Evolutionary conservation across 352 stramenopile genomes (phyloP), one percentile per base, ranked within the genome.

Genomic region (Phytophthora pistaciae): DNA sequence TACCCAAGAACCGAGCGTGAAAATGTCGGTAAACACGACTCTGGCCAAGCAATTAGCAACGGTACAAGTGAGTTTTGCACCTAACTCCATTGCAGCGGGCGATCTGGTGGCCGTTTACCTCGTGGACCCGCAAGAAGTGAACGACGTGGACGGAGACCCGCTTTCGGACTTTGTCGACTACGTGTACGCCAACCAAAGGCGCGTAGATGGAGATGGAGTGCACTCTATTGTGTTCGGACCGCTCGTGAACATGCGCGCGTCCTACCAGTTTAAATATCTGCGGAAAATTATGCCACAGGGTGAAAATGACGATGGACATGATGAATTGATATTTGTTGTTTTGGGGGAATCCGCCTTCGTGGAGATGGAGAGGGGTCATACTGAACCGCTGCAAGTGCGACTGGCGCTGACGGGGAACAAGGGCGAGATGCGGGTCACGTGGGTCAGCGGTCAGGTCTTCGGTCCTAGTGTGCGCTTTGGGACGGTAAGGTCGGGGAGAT

Each of bases 351-450:
- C 77, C 8, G 66, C 77, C 11, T 70, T 79, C 13, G 65, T 89
- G 3, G 68, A 66, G 38, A 79, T 83, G 38, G 68, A 64, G 13
- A 63, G 64, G 25, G 82, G 79, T 1, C 38, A 66, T n/a, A 75
- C 72, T 4, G 68, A 76, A 42, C 65, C 82, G 44, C 44, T 83
- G 46, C 83, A 86, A 29, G 36, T 82, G 50, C 78, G 78, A 46
- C 50, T 86, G 44, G 64, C 72, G 2, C 57, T 80, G 7, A 83
- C 73, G 5, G 60, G 55, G 1, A 75, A 72, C 1, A 40, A 57
- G 3, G 74, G 62, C 0, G 60, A 83, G 52, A 85, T 90, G 75
- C 70, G 75, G 18, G 78, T 88, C 27, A 75, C 61, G 48, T 90
- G 82, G 82, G 75, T 79, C 21, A 88, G 68, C 56, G 78, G 56